phyloP scores from a whole-genome alignment of 106 monocot species.

The Acanthochlamys bracteata region DNA sequence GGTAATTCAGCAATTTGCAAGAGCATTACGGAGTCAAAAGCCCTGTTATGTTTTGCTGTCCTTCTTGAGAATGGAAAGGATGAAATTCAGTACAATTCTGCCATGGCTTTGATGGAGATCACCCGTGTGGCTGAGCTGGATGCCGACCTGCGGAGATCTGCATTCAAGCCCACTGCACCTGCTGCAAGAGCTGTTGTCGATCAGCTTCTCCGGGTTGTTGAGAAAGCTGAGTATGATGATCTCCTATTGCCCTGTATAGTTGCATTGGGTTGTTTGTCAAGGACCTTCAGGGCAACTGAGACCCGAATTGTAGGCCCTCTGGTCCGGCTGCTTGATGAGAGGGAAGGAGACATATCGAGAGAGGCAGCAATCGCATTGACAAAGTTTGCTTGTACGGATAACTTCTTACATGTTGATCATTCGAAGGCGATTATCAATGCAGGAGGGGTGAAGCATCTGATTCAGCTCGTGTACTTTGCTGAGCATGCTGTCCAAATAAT shows the following conservation, averaged over 20 bases:
- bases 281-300: constrained; percentile 88
- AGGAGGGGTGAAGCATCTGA: constrained; percentile 66
- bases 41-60: constrained; percentile 83
- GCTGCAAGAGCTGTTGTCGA: constrained; percentile 80
- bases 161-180: constrained; percentile 87
- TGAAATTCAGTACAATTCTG: constrained; percentile 77
- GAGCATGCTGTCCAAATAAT: constrained; percentile 57
- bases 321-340: constrained; percentile 70
- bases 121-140: constrained; percentile 61
- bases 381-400: constrained; percentile 82
- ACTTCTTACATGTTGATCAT: constrained; percentile 70
- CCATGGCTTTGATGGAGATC: constrained; percentile 88
- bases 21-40: constrained; percentile 87
- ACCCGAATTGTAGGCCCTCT: constrained; percentile 73
- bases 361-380: constrained; percentile 58
- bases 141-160: constrained; percentile 58
- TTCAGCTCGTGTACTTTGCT: constrained; percentile 77
- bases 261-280: constrained; percentile 71
- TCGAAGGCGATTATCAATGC: constrained; percentile 67
- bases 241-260: constrained; percentile 74
- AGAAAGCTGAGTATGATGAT: constrained; percentile 54
- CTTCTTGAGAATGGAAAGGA: constrained; percentile 73
- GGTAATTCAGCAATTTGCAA: constrained; percentile 66
- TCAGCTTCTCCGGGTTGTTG: constrained; percentile 61
- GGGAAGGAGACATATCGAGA: constrained; percentile 38